Evolutionary conservation across 192 early-diverging fungal species (phyloP).

Genomic region (Gonapodya sp.): DNA sequence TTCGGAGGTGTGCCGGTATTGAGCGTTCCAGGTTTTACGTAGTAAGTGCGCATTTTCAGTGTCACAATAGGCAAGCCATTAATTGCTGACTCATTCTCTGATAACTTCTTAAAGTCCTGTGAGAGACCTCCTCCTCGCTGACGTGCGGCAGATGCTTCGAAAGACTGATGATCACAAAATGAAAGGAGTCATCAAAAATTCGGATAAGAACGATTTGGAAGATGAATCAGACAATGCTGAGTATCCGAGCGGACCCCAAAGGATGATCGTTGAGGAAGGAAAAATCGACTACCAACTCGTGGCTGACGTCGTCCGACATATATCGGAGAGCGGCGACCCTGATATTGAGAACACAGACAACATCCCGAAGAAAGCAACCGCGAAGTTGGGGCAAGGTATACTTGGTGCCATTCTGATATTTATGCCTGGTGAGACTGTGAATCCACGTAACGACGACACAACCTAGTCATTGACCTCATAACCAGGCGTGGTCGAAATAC

Average conservation of each 20-base stretch:
- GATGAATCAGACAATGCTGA: background rate
- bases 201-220: background rate
- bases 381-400: background rate
- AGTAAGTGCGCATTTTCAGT: constrained; percentile 7
- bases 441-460: background rate
- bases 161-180: constrained; percentile 12
- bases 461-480: constrained; percentile 25
- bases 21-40: constrained; percentile 12
- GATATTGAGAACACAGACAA: background rate
- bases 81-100: background rate
- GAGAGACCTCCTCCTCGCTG: constrained; percentile 18
- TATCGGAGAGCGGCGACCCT: background rate
- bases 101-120: background rate
- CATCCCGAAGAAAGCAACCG: background rate
- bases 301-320: background rate
- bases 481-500: constrained; percentile 17
- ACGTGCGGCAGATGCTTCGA: constrained; percentile 15
- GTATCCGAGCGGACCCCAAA: background rate
- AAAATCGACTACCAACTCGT: background rate
- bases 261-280: background rate
- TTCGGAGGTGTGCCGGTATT: constrained; percentile 11
- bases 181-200: too few relatives aligned
- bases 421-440: background rate
- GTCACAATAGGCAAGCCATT: background rate
- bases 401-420: constrained; percentile 2